Base-by-base conservation (phyloP, 2,329 filamentous ascomycete genomes). In the Tolypocladium nubicola region DNA sequence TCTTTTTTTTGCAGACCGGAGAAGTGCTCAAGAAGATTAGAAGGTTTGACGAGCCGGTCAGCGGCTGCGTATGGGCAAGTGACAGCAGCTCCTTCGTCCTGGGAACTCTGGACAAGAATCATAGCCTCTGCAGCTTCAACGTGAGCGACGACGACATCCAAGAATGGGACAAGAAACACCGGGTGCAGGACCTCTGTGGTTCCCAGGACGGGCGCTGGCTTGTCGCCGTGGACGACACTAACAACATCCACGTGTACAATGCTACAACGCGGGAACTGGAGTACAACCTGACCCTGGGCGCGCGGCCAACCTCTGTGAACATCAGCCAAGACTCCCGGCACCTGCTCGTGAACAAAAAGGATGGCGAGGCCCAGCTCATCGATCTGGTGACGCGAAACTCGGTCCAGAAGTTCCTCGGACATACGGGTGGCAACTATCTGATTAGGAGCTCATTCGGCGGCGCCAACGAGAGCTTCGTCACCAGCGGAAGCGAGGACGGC, bases 391-490 rank as follows among this genome's bases (percentile, higher is more conserved):
- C 85, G 2, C 83, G 85, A 21, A 83, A 86, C 38, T 77, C 86
- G n/a, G 76, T 93, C 5, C 86, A 88, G 63, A 85, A 80, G 63
- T 97, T 89, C 68, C 77, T 83, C 19, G 92, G 90, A 0, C 88
- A 92, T 60, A 82, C 79, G 49, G 89, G 91, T 61, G 86, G 84
- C 56, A 76, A 87, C 2, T 96, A 78, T 67, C 81, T 97, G 57
- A 95, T 99, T 59, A 82, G 93, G 54, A 89, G 86, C 65, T 77
- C 80, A 0, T 94, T 97, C 72, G 94, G 94, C 21, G 94, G 94
- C 38, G 92, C 93, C 1, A 87, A 89, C 58, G 91, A 97, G 73
- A 92, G 87, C 68, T 97, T 97, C 70, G 87, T 97, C 11, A 79
- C 95, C 35, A 93, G 89, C 66, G 94, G 94, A 13, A 96, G 91